Base-by-base conservation (phyloP, 2,329 filamentous ascomycete species). In the Neospermospora avenae region DNA sequence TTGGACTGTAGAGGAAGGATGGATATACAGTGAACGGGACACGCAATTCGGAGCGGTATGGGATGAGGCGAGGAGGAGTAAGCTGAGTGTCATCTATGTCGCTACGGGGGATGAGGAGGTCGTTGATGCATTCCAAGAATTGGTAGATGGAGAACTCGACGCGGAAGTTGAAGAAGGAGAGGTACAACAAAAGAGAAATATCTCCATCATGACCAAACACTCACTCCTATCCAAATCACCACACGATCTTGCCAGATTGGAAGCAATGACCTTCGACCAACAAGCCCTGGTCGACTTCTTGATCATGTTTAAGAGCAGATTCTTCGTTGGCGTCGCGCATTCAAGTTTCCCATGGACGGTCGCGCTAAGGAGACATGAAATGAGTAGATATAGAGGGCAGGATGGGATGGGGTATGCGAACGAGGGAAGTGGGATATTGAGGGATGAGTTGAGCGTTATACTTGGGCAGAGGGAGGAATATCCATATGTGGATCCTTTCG, bases 221-320 rank as follows among this genome's bases (percentile, higher is more conserved):
- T 35, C 16, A 10, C n/a, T 51, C 14, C 31, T 57, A 16, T 10
- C 70, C 58, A 6, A 31, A 1, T 31, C 28, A 31, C 37, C 63
- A 11, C 31, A 54, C 1, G 76, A 78, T 48, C 63, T 70, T 1
- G 61, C 51, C 16, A 59, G 59, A 14, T 68, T 80, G 4, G 48
- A 72, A 7, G 46, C 52, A 14, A 64, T 81, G 46, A 74, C 69
- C 4, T 78, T 73, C 72, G 77, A 80, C 66, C 78, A 81, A 70
- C 74, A 75, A 41, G 75, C 73, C 1, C 68, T 80, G 37, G 74
- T 81, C 4, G 79, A 82, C 69, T 80, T 77, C 67, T 76, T 80
- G 67, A 72, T 81, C 6, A 67, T 80, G 66, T 68, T 76, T 54
- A 68, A 75, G n/a, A 73, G 75, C 11, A 74, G 72, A 31, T 66